Conservation (phyloP, 2,329 filamentous ascomycete species). For the Sclerotinia trifoliorum region DNA sequence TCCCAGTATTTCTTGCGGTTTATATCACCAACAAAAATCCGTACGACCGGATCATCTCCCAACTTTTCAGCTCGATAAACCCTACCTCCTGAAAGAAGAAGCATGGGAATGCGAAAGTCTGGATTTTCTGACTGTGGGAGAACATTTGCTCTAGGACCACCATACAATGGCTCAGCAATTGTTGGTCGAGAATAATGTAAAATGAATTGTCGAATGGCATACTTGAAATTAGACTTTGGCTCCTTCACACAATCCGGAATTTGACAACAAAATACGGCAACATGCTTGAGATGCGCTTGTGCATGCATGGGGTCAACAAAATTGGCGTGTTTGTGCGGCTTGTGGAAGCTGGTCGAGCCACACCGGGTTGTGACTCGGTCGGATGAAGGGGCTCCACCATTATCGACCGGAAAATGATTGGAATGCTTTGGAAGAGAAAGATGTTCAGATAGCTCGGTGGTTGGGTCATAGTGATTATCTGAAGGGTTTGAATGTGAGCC, state of each 20-base stretch:
- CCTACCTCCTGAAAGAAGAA: background rate
- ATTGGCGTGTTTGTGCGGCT: background rate
- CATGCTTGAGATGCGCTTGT: background rate
- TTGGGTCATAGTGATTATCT: no score
- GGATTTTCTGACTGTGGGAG: background rate
- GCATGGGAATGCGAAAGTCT: background rate
- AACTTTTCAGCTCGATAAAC: background rate
- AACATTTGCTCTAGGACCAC: background rate
- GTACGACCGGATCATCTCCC: background rate
- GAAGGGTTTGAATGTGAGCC: background rate
- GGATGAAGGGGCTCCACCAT: background rate
- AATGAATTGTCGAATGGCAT: background rate
- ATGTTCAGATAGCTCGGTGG: background rate
- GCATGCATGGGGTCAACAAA: constrained; percentile 5
- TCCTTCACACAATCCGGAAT: background rate
- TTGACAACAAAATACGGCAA: constrained; percentile 9
- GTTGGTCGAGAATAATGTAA: background rate
- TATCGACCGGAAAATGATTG: background rate
- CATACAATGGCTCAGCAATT: background rate
- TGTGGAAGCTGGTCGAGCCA: background rate
- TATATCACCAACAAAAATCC: constrained; percentile 3
- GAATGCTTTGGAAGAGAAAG: background rate
- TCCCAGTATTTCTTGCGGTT: constrained; percentile 13
- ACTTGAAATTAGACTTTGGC: background rate
- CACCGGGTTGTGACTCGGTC: no score